Conservation (phyloP, 306 rosid species). For the Glycine latifolia region DNA sequence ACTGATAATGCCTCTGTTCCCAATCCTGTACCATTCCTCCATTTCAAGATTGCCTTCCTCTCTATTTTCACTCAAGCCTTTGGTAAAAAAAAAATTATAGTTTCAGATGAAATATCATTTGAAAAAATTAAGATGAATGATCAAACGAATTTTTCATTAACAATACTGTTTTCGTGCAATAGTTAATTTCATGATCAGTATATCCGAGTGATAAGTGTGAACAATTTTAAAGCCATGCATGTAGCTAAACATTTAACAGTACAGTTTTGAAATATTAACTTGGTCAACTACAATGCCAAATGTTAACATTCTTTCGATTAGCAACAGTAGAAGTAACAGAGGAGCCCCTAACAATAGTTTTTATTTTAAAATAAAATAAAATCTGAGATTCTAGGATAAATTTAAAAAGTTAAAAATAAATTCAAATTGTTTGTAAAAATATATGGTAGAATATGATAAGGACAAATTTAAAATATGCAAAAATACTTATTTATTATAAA, state of each 20-base stretch:
- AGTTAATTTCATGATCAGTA: neutral
- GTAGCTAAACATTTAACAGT: neutral
- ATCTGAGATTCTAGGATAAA: too few relatives aligned
- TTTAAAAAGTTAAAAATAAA: too few relatives aligned
- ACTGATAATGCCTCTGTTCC: too few relatives aligned
- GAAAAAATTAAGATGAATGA: neutral
- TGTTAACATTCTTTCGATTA: neutral
- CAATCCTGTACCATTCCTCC: neutral
- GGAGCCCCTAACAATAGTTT: too few relatives aligned
- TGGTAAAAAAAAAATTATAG: neutral
- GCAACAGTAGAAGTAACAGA: neutral
- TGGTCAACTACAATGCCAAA: neutral
- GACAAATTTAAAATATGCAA: too few relatives aligned
- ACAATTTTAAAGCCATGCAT: slow-evolving; percentile 7
- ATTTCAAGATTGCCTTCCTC: neutral
- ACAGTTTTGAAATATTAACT: slow-evolving; percentile 26
- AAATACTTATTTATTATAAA: too few relatives aligned
- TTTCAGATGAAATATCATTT: neutral
- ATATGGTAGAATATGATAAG: too few relatives aligned
- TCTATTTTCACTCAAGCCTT: neutral
- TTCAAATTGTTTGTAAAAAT: too few relatives aligned
- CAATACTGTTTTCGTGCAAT: neutral
- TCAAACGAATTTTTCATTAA: neutral
- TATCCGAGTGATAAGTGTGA: neutral
- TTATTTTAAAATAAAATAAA: too few relatives aligned